phyloP scores from a whole-genome alignment of 768 basidiomycete genomes.

The Nevesoporus exiguus region DNA sequence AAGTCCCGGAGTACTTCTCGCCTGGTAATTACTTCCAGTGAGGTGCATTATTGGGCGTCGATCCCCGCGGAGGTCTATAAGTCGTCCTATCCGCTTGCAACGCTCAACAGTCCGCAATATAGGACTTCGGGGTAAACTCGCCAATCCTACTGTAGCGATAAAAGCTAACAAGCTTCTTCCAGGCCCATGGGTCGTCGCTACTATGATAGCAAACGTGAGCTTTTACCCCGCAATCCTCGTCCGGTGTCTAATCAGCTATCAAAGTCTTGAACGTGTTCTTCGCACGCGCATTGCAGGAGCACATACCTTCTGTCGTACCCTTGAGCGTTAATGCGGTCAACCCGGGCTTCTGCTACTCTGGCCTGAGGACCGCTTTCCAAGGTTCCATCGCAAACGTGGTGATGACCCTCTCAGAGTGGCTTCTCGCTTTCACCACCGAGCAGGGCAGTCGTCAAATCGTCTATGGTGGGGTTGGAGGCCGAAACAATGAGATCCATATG shows the following conservation, averaged over 20 bases:
- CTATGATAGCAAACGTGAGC: constrained; percentile 25
- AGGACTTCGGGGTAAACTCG: constrained; percentile 14
- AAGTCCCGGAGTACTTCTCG: constrained; percentile 22
- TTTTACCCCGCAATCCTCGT: not conserved
- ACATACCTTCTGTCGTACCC: constrained; percentile 17
- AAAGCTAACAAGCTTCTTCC: not conserved
- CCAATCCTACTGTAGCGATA: not conserved
- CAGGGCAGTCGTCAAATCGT: constrained; percentile 36
- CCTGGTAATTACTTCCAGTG: constrained; percentile 34
- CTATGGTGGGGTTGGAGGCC: constrained; percentile 28
- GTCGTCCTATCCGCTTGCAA: constrained; percentile 23
- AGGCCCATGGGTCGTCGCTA: constrained; percentile 26
- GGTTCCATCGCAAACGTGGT: not conserved
- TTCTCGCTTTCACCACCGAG: constrained; percentile 23
- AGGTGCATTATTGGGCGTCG: constrained; percentile 17
- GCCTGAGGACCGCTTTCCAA: constrained; percentile 12
- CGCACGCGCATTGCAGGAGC: constrained; percentile 24
- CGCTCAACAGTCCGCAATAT: constrained; percentile 22
- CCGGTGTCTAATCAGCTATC: not conserved
- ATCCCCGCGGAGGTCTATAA: constrained; percentile 20
- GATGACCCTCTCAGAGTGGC: constrained; percentile 3
- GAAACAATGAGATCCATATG: constrained; percentile 19
- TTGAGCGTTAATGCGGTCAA: constrained; percentile 25
- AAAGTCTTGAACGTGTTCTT: constrained; percentile 34
- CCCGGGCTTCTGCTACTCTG: constrained; percentile 34